Evolutionary conservation across 192 early-diverging fungal species (phyloP).

Genomic region (Podila horticola): DNA sequence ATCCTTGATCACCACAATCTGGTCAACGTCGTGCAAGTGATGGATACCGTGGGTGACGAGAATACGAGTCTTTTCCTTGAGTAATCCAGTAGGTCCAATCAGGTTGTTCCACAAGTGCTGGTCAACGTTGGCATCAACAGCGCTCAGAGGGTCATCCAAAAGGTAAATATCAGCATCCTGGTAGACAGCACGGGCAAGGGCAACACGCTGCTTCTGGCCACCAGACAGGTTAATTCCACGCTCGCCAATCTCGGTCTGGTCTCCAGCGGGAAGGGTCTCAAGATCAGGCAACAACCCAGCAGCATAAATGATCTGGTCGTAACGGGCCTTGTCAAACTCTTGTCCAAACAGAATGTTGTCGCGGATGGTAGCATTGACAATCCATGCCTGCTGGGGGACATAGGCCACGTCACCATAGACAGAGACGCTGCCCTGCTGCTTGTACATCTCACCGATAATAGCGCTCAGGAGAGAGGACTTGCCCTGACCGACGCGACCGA

Average conservation of each 20-base stretch:
- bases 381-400: slow-evolving; percentile 45
- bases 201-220: slow-evolving; percentile 90
- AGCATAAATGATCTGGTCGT: slow-evolving; percentile 49
- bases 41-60: slow-evolving; percentile 85
- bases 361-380: slow-evolving; percentile 56
- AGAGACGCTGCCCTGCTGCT: slow-evolving; percentile 57
- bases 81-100: slow-evolving; percentile 83
- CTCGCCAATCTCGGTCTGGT: slow-evolving; percentile 57
- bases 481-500: slow-evolving; percentile 63
- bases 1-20: slow-evolving; percentile 73
- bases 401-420: slow-evolving; percentile 69
- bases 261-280: slow-evolving; percentile 34
- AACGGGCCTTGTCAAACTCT: slow-evolving; percentile 68
- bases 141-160: slow-evolving; percentile 89
- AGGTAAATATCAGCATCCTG: slow-evolving; percentile 80
- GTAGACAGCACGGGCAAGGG: slow-evolving; percentile 84
- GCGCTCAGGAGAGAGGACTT: slow-evolving; percentile 81
- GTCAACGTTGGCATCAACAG: slow-evolving; percentile 62
- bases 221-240: slow-evolving; percentile 64
- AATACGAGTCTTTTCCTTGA: slow-evolving; percentile 79
- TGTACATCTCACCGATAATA: slow-evolving; percentile 85
- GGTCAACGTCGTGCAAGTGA: slow-evolving; percentile 74
- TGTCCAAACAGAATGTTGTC: slow-evolving; percentile 87
- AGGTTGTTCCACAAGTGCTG: slow-evolving; percentile 43
- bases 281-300: slow-evolving; percentile 27